These are phyloP conservation scores for Byssothecium circinans DNA, from an alignment of 2,329 filamentous ascomycete genomes.

Conservation along the genomic window DNA sequence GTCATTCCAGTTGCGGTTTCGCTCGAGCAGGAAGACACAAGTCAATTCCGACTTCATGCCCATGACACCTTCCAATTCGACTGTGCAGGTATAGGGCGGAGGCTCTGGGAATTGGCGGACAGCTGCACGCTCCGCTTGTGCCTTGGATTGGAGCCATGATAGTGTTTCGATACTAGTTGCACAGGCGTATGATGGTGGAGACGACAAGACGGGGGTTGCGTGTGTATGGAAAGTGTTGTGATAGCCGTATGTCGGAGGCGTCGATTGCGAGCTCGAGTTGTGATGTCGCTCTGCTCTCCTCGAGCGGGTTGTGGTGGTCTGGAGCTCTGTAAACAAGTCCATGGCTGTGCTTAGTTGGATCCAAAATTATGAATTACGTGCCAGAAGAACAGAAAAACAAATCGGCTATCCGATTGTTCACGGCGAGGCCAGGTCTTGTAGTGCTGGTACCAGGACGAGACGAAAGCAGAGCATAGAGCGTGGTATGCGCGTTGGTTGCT, in stretches of 20 bases:
- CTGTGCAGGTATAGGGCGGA: constrained; percentile 41
- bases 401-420: neutral
- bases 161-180: constrained; percentile 27
- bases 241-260: constrained; percentile 43
- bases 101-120: constrained; percentile 25
- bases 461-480: constrained; percentile 12
- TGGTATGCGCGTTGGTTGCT: constrained; percentile 3
- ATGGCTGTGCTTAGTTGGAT: constrained; percentile 3
- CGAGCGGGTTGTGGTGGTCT: constrained; percentile 12
- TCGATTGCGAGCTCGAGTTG: constrained; percentile 15
- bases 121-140: constrained; percentile 20
- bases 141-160: constrained; percentile 23
- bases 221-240: constrained; percentile 49
- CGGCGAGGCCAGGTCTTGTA: neutral
- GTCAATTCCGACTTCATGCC: constrained; percentile 67
- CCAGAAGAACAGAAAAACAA: neutral
- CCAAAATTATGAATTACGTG: neutral
- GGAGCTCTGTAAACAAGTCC: constrained; percentile 5
- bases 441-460: constrained; percentile 1
- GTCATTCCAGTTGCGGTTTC: constrained; percentile 65
- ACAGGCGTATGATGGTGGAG: constrained; percentile 37
- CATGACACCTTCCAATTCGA: constrained; percentile 39
- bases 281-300: constrained; percentile 8
- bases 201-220: constrained; percentile 26
- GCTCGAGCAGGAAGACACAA: constrained; percentile 63